phyloP scores from a whole-genome alignment of 805 yeast species.

The Teunomyces aglyptinius region DNA sequence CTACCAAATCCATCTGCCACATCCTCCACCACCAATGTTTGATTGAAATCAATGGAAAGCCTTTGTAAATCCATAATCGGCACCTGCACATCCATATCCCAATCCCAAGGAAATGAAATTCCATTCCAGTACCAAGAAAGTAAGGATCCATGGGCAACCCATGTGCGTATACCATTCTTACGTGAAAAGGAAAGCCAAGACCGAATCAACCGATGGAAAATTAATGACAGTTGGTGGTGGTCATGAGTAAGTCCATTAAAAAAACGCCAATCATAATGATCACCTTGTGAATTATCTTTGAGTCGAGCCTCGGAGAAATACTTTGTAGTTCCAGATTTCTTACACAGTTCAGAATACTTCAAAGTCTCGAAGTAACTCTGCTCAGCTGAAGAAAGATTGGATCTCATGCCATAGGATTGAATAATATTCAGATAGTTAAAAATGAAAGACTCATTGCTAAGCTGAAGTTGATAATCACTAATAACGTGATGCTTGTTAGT shows the following conservation, averaged over 20 bases:
- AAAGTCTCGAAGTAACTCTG: constrained; percentile 33
- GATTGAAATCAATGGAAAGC: constrained; percentile 20
- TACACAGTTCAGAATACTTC: constrained; percentile 25
- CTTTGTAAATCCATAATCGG: constrained; percentile 25
- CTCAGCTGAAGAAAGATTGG: constrained; percentile 18
- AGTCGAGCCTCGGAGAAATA: constrained; percentile 39
- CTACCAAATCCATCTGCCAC: constrained; percentile 54
- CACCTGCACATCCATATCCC: constrained; percentile 28
- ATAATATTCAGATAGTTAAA: constrained; percentile 20
- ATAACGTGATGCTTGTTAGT: constrained; percentile 23
- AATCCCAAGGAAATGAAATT: constrained; percentile 28
- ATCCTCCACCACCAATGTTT: constrained; percentile 22
- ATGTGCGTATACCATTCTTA: constrained; percentile 23
- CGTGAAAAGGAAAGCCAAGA: constrained; percentile 27
- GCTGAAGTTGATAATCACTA: constrained; percentile 24
- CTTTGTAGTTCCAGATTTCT: constrained; percentile 34
- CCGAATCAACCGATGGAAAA: constrained; percentile 21
- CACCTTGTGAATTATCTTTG: constrained; percentile 20
- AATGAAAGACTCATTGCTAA: constrained; percentile 27
- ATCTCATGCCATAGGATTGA: constrained; percentile 6
- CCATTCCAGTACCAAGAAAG: constrained; percentile 33
- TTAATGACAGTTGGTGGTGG: constrained; percentile 17
- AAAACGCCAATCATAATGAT: constrained; percentile 30
- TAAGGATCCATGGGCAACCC: constrained; percentile 30
- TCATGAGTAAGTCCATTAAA: constrained; percentile 20